A percentile compares a stretch with the other conserved stretches of the same genome.
Evolutionary conservation across 2,329 filamentous ascomycete genomes (phyloP).

Genomic region (Nannizziopsis arthrosporioides): DNA sequence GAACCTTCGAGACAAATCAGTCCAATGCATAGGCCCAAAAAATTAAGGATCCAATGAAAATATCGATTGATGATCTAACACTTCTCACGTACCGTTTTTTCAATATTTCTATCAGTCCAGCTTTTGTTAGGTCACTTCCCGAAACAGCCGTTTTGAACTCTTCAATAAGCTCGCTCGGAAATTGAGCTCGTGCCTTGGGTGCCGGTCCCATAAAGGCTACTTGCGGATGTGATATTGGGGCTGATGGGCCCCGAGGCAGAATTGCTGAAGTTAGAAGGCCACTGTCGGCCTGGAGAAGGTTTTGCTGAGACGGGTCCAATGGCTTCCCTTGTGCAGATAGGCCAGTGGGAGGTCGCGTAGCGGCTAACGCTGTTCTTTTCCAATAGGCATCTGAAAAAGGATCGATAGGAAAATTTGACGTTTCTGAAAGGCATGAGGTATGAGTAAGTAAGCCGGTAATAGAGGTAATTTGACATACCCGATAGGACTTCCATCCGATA

Average conservation of each 20-base stretch:
- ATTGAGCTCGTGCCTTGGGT: slow-evolving; percentile 30
- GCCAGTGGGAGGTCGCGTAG: slow-evolving; percentile 7
- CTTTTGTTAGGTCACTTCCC: slow-evolving; percentile 60
- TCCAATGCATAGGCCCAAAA: slow-evolving; percentile 11
- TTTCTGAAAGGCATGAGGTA: slow-evolving; percentile 22
- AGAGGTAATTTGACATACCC: slow-evolving; percentile 35
- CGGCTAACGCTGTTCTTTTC: slow-evolving; percentile 33
- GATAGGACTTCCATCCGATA: slow-evolving; percentile 66
- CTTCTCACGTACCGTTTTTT: slow-evolving; percentile 49
- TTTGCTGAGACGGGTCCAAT: slow-evolving; percentile 8
- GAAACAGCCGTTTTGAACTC: slow-evolving; percentile 61
- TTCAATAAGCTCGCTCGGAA: slow-evolving; percentile 49
- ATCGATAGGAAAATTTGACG: slow-evolving; percentile 54
- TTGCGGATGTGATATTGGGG: slow-evolving; percentile 15
- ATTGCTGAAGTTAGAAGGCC: neutral
- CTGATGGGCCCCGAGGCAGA: neutral
- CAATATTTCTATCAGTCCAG: slow-evolving; percentile 61
- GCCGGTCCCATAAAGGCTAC: neutral
- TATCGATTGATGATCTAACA: neutral
- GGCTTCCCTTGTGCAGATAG: slow-evolving; percentile 5
- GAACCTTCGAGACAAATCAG: slow-evolving; percentile 39
- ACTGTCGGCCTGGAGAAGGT: slow-evolving; percentile 2
- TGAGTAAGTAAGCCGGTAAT: neutral
- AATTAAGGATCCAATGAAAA: neutral
- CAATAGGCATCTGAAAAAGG: slow-evolving; percentile 79